Conservation (phyloP, 2,329 filamentous ascomycete genomes). For the Escovopsis sp. region DNA sequence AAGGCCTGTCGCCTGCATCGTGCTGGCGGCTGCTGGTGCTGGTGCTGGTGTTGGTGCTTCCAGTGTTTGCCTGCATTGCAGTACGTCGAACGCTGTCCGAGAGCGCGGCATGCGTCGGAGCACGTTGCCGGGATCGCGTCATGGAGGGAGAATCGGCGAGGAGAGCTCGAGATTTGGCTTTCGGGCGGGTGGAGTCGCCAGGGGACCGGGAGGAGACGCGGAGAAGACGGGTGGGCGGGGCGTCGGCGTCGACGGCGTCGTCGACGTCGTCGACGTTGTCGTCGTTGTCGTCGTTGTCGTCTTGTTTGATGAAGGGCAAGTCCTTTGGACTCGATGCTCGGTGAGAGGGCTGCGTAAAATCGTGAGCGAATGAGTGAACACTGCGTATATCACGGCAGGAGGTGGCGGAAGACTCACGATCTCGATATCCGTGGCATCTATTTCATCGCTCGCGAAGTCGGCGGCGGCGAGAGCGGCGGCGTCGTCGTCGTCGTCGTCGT, state of each 20-base stretch:
- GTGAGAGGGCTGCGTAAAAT: not conserved
- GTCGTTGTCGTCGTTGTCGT: conserved; percentile 13
- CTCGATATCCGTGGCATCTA: conserved; percentile 7
- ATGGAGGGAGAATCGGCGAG: conserved; percentile 15
- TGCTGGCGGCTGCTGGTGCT: conserved; percentile 8
- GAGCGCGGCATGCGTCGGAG: conserved; percentile 14
- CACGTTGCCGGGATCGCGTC: conserved; percentile 12
- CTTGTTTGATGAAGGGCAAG: conserved; percentile 10
- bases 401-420: conserved; percentile 9
- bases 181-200: conserved; percentile 17
- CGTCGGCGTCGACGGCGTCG: conserved; percentile 12
- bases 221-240: conserved; percentile 13
- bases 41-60: conserved; percentile 1
- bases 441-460: conserved; percentile 13
- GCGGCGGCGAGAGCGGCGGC: conserved; percentile 7
- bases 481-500: conserved; percentile 8
- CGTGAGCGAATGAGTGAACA: too few relatives aligned
- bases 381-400: too few relatives aligned
- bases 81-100: conserved; percentile 22
- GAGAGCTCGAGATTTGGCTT: conserved; percentile 15
- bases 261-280: conserved; percentile 10
- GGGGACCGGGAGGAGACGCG: conserved; percentile 20
- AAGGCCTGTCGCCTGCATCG: conserved; percentile 11
- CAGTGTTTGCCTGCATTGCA: conserved; percentile 12
- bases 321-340: too few relatives aligned